Percentiles rank a stretch among this genome's conserved stretches.
Conservation (phyloP, 306 rosid genomes). For the Sindora glabra region DNA sequence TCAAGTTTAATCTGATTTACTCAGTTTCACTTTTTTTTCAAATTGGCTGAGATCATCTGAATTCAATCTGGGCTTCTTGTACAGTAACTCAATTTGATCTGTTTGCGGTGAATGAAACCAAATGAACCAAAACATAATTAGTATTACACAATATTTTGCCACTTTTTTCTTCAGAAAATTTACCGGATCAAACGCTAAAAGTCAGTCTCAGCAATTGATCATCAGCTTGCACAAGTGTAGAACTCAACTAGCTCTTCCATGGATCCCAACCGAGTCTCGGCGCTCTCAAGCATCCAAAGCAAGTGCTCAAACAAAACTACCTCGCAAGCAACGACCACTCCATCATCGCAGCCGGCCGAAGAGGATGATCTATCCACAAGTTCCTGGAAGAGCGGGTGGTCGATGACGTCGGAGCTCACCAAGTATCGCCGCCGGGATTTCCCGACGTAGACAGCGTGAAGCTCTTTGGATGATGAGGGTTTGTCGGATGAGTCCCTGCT, state of each 20-base stretch:
- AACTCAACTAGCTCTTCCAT: slow-evolving; percentile 76
- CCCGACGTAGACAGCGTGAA: slow-evolving; percentile 68
- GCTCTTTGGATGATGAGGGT: slow-evolving; percentile 1
- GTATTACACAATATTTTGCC: too few species aligned
- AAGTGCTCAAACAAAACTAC: slow-evolving; percentile 90
- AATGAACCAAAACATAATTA: too few species aligned
- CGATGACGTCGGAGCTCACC: slow-evolving; percentile 50
- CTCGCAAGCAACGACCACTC: slow-evolving; percentile 57
- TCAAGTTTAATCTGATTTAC: too few species aligned
- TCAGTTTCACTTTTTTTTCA: too few species aligned
- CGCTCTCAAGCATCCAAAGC: slow-evolving; percentile 82
- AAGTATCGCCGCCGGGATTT: slow-evolving; percentile 65
- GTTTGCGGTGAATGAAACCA: too few species aligned
- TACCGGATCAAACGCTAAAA: too few species aligned
- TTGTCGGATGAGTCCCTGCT: background rate
- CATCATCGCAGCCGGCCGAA: background rate
- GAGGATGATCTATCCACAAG: slow-evolving; percentile 48
- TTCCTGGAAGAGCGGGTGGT: slow-evolving; percentile 74
- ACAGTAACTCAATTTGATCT: too few species aligned
- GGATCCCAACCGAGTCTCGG: slow-evolving; percentile 63
- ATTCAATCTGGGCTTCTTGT: too few species aligned
- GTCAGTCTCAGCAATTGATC: slow-evolving; percentile 35
- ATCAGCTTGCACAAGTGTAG: slow-evolving; percentile 63
- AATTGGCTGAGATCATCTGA: too few species aligned
- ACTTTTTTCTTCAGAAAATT: too few species aligned